A percentile compares a stretch with the other conserved stretches of the same genome.
phyloP scores from a whole-genome alignment of 1,284 basidiomycete species.

The Marasmius sp. region DNA sequence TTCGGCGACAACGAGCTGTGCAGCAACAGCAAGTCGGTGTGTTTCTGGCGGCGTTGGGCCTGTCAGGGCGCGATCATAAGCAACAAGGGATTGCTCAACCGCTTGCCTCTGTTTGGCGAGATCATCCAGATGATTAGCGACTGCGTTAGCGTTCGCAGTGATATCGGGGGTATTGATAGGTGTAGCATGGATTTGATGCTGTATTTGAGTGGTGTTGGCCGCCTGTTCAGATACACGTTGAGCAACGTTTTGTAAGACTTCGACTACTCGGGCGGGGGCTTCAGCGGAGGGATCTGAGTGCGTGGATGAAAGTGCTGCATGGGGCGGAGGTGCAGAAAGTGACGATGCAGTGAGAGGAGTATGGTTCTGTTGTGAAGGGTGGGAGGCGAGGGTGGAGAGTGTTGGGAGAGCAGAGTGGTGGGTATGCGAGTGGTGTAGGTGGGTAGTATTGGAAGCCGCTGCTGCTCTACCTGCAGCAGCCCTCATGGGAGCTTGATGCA shows the following conservation, averaged over 20 bases:
- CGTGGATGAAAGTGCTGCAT: neutral
- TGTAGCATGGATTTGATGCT: neutral
- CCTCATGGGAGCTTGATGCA: constrained; percentile 10
- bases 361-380: neutral
- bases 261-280: constrained; percentile 56
- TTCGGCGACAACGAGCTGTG: constrained; percentile 75
- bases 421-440: neutral
- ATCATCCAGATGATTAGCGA: constrained; percentile 53
- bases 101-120: constrained; percentile 80
- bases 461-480: constrained; percentile 20
- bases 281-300: constrained; percentile 1
- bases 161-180: constrained; percentile 22
- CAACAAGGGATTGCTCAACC: constrained; percentile 72
- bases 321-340: neutral
- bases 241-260: constrained; percentile 71
- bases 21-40: constrained; percentile 61
- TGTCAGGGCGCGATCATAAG: constrained; percentile 66
- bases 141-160: neutral
- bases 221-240: constrained; percentile 74
- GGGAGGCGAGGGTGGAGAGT: neutral
- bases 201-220: constrained; percentile 47
- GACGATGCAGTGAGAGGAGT: neutral
- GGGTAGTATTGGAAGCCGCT: constrained; percentile 24
- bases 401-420: neutral
- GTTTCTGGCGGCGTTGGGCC: constrained; percentile 47